Evolutionary conservation across 495 filamentous ascomycete genomes (phyloP), one percentile per base, ranked within the genome.

Genomic region (Poronia punctata): DNA sequence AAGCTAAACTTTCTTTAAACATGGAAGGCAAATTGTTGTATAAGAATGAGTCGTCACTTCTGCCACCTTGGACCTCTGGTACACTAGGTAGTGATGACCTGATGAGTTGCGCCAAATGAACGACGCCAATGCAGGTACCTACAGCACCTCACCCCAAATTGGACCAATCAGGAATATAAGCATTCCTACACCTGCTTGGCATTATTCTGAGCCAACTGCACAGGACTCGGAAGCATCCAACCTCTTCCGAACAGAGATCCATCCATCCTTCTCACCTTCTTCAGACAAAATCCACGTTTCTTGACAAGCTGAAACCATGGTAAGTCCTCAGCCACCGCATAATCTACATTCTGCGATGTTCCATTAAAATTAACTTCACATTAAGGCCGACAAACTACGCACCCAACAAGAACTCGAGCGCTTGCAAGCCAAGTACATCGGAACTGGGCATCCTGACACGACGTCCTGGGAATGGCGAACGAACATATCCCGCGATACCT

Each of bases 391-490:
- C 75, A 98, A 98, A 70, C 84, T 97, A 46, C 88, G 93, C 61
- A 88, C 88, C 10, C 83, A 89, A 43, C 93, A 97, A 64, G 92
- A 97, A 57, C 90, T 99, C 53, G 93, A 97, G 66, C 78, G 84
- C 46, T 84, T 97, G 8, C 92, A 98, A 65, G 77, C 87, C 52
- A 88, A 88, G 35, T 93, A 92, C 69, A 70, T 98, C 55, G 92
- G 92, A 58, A 97, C 89, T 8, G 93, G 93, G n/a, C 89, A 96
- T 65, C 87, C 92, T 35, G 92, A 99, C 67, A 97, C 93, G 7
- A 96, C 92, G 11, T 88, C 84, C 56, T 88, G 75, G 78, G 92
- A 99, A 69, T 99, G 90, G 88, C 76, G 80, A 35, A 83, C 82
- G 21, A 99, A 99, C 62, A 83, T 92, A 56, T 74, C 89, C 48